Evolutionary conservation across 208 protist genomes (phyloP).

Genomic region (Balamuthia mandrillaris): DNA sequence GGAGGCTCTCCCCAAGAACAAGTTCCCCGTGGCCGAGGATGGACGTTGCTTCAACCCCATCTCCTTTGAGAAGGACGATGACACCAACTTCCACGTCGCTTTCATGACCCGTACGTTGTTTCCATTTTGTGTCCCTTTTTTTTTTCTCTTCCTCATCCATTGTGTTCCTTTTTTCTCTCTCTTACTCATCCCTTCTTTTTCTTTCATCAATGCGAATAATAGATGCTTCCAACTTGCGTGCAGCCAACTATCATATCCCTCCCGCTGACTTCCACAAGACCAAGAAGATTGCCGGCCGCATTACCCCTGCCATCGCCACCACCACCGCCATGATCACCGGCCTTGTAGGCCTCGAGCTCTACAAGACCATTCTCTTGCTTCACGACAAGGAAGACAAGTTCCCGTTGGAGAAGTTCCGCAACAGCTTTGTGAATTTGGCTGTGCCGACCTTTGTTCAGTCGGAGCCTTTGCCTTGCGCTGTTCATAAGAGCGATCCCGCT

Average conservation of each 20-base stretch:
- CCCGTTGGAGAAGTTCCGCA: constrained; percentile 69
- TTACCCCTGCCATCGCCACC: constrained; percentile 99
- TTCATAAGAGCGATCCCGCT: constrained; percentile 50
- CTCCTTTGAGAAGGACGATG: constrained; percentile 79
- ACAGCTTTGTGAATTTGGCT: constrained; percentile 96
- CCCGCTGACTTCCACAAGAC: constrained; percentile 62
- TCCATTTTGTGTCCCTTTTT: background rate
- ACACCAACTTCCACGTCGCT: constrained; percentile 72
- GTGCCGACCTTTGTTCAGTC: constrained; percentile 92
- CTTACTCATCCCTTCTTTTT: constrained; percentile 48
- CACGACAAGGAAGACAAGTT: background rate
- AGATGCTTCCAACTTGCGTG: constrained; percentile 71
- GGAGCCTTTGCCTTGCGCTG: constrained; percentile 82
- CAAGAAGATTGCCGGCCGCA: constrained; percentile 87
- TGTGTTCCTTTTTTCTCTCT: background rate
- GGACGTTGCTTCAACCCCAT: background rate
- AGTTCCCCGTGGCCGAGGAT: background rate
- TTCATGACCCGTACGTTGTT: constrained; percentile 37
- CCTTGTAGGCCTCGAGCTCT: constrained; percentile 93
- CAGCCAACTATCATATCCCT: constrained; percentile 75
- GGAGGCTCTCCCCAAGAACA: background rate
- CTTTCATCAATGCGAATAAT: constrained; percentile 56
- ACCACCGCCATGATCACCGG: constrained; percentile 99
- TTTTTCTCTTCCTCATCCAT: constrained; percentile 45
- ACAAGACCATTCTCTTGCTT: no score